phyloP scores from a whole-genome alignment of 1,284 basidiomycete species.

The Cryptococcus wingfieldii region DNA sequence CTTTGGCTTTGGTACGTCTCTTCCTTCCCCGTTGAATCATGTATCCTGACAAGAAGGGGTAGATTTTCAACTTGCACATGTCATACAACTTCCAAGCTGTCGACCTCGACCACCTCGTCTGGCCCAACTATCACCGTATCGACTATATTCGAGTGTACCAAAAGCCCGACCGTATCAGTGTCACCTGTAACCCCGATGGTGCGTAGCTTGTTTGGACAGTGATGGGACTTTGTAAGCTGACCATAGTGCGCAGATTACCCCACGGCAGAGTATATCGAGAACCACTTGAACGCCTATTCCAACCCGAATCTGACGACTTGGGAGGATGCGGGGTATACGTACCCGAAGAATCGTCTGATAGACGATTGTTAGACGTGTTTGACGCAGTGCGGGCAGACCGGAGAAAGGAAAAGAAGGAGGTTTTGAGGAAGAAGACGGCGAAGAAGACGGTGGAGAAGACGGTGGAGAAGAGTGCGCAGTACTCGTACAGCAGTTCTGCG shows the following conservation, averaged over 20 bases:
- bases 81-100: constrained; percentile 51
- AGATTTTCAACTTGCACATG: constrained; percentile 36
- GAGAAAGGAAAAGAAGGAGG: too few species aligned
- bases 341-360: background rate
- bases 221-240: background rate
- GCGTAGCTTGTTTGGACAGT: background rate
- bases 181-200: constrained; percentile 45
- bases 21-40: background rate
- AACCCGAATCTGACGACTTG: constrained; percentile 49
- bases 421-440: too few species aligned
- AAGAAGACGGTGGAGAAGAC: too few species aligned
- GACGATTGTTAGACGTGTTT: too few species aligned
- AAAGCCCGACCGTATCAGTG: constrained; percentile 41
- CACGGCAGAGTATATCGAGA: constrained; percentile 43
- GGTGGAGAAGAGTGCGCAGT: too few species aligned
- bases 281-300: constrained; percentile 35
- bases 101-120: constrained; percentile 44
- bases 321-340: constrained; percentile 23
- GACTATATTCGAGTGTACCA: constrained; percentile 54
- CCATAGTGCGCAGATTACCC: constrained; percentile 32
- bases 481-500: too few species aligned
- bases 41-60: background rate
- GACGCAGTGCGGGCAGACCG: too few species aligned
- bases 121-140: constrained; percentile 50
- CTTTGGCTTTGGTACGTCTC: constrained; percentile 55